Conservation (phyloP, 352 stramenopile species). For the Phytophthora ohioensis region DNA sequence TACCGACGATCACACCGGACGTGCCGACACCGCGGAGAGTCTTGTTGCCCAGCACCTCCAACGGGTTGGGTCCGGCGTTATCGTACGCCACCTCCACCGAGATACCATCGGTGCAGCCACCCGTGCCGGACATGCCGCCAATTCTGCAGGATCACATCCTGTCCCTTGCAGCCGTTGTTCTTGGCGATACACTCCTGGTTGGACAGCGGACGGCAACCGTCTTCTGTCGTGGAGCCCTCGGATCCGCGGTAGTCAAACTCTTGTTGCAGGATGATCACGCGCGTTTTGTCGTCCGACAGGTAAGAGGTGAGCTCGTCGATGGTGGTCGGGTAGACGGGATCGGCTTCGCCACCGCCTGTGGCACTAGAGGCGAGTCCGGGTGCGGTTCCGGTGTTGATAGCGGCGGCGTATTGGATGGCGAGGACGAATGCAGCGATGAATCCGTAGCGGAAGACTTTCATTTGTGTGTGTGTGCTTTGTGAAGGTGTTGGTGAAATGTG, state of each 20-base stretch:
- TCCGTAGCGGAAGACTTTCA: neutral
- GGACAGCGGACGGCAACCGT: neutral
- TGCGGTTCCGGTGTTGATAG: constrained; percentile 22
- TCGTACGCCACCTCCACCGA: neutral
- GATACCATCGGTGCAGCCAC: neutral
- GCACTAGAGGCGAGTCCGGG: constrained; percentile 29
- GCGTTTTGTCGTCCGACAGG: constrained; percentile 8
- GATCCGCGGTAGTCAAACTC: neutral
- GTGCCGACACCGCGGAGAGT: neutral
- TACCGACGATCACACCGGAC: neutral
- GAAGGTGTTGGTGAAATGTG: constrained; percentile 7
- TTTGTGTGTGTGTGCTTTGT: neutral
- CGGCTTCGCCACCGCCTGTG: constrained; percentile 27
- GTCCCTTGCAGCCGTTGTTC: neutral
- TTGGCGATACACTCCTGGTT: constrained; percentile 3
- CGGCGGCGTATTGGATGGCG: neutral
- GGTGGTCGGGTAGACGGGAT: constrained; percentile 35
- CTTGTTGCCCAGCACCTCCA: neutral
- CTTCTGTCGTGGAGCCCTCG: neutral
- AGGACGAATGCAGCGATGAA: neutral
- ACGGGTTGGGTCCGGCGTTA: neutral
- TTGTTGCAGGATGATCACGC: neutral
- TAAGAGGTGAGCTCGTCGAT: constrained; percentile 36
- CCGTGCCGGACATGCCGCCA: neutral
- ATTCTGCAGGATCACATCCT: neutral